Conservation (phyloP, 306 rosid species). For the Oxytropis ochrocephala region DNA sequence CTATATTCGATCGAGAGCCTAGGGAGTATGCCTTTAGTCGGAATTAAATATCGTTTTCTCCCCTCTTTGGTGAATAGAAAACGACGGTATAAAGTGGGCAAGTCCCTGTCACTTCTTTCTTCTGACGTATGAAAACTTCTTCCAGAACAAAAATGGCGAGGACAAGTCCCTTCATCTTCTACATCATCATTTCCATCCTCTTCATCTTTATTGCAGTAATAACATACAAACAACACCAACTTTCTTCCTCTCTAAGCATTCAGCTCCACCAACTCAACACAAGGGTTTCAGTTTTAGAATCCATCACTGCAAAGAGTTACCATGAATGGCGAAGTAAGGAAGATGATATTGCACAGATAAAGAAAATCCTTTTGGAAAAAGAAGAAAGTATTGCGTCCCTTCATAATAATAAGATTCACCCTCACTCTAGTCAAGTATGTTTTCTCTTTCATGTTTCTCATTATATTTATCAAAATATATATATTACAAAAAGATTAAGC, state of each 20-base stretch:
- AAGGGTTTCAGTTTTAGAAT: slow-evolving; percentile 18
- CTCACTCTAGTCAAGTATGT: slow-evolving; percentile 2
- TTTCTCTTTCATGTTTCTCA: neutral
- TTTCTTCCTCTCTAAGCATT: neutral
- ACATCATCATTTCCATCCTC: neutral
- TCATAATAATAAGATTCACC: neutral
- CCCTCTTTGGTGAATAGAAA: too few relatives aligned
- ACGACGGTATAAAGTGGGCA: too few relatives aligned
- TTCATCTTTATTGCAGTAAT: neutral
- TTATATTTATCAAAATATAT: too few relatives aligned
- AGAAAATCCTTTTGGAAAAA: slow-evolving; percentile 8
- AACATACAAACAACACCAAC: neutral
- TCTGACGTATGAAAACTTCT: too few relatives aligned
- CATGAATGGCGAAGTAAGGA: slow-evolving; percentile 4
- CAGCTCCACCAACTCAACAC: slow-evolving; percentile 12
- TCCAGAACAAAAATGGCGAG: too few relatives aligned
- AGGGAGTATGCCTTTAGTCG: too few relatives aligned
- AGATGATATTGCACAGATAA: neutral
- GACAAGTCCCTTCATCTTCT: slow-evolving; percentile 6
- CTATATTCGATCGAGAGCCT: too few relatives aligned
- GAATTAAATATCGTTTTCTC: too few relatives aligned
- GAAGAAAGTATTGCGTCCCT: neutral
- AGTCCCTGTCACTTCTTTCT: too few relatives aligned
- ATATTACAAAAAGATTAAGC: too few relatives aligned
- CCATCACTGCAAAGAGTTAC: neutral